phyloP scores from a whole-genome alignment of 192 early-diverging fungal genomes.

The Entomortierella chlamydospora region DNA sequence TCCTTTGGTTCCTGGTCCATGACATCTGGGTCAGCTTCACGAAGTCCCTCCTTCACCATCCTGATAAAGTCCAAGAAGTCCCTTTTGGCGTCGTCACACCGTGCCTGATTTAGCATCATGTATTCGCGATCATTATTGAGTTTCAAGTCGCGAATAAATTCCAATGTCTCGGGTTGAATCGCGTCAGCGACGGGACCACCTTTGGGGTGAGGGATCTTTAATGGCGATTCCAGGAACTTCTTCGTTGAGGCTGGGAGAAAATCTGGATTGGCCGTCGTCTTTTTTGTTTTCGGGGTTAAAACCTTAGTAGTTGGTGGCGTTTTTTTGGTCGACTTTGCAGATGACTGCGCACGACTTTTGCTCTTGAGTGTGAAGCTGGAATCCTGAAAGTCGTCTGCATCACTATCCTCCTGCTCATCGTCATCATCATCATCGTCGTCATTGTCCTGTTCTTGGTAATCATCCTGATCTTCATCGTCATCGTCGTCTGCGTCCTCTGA shows the following conservation, averaged over 20 bases:
- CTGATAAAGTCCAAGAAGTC: constrained; percentile 64
- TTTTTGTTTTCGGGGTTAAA: constrained; percentile 1
- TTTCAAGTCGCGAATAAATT: constrained; percentile 60
- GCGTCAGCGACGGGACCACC: constrained; percentile 58
- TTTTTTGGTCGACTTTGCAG: neutral
- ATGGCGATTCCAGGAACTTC: constrained; percentile 4
- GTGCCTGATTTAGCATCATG: constrained; percentile 52
- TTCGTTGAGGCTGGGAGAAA: constrained; percentile 11
- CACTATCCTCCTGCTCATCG: constrained; percentile 9
- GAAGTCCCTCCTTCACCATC: constrained; percentile 53
- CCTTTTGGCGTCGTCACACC: constrained; percentile 43
- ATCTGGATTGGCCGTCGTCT: neutral
- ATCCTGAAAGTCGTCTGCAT: constrained; percentile 21
- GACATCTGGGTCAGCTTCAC: constrained; percentile 58
- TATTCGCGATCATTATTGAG: constrained; percentile 65
- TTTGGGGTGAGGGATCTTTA: constrained; percentile 54
- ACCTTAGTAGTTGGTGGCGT: neutral
- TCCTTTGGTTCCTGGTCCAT: constrained; percentile 56
- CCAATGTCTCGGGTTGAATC: constrained; percentile 58
- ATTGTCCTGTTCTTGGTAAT: neutral
- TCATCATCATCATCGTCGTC: constrained; percentile 9
- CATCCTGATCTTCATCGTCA: neutral
- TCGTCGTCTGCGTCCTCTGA: neutral
- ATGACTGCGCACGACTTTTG: neutral
- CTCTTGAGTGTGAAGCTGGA: neutral